A percentile compares a stretch with the other conserved stretches of the same genome.
Conservation (phyloP, 257 asterid species). For the Capsicum chinense region DNA sequence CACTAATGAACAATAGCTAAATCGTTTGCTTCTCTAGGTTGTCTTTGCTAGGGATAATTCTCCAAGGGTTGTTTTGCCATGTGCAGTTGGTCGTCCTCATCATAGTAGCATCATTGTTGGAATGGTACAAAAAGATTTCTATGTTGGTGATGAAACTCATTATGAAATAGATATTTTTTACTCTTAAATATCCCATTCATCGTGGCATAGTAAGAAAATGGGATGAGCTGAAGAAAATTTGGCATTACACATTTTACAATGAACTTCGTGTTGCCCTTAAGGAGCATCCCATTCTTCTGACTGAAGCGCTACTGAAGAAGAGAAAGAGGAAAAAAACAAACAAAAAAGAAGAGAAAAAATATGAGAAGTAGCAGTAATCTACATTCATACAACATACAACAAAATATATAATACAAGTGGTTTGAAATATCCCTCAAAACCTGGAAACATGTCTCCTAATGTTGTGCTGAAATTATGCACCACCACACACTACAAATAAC, state of each 20-base stretch:
- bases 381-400: too few relatives aligned
- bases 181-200: slow-evolving; percentile 24
- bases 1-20: neutral
- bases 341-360: too few relatives aligned
- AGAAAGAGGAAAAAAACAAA: too few relatives aligned
- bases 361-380: too few relatives aligned
- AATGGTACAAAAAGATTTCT: slow-evolving; percentile 8
- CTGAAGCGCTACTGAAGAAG: too few relatives aligned
- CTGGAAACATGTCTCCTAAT: too few relatives aligned
- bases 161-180: slow-evolving; percentile 3
- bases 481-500: too few relatives aligned
- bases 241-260: neutral
- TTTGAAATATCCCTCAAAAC: too few relatives aligned
- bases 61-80: neutral
- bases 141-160: slow-evolving; percentile 22
- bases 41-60: neutral
- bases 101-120: neutral
- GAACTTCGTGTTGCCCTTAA: too few relatives aligned
- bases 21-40: neutral
- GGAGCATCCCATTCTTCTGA: too few relatives aligned
- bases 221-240: neutral
- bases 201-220: slow-evolving; percentile 19
- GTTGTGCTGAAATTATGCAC: too few relatives aligned
- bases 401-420: too few relatives aligned
- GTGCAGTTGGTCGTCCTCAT: slow-evolving; percentile 2